These are phyloP conservation scores for Vigna unguiculata DNA, from an alignment of 306 rosid genomes.

Conservation along the genomic window DNA sequence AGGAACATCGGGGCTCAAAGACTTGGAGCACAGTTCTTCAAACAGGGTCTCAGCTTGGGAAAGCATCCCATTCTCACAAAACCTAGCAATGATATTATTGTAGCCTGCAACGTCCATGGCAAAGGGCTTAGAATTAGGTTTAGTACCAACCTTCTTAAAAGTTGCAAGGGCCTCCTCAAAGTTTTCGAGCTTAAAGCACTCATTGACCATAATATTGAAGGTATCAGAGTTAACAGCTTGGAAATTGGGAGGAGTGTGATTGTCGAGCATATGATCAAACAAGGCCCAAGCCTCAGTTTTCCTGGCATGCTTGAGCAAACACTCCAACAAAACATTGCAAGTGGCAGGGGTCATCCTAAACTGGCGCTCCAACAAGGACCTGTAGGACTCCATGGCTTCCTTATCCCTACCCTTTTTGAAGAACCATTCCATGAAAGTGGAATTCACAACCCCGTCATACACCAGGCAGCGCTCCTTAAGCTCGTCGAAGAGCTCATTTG, in stretches of 20 bases:
- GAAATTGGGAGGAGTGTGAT: slow-evolving; percentile 85
- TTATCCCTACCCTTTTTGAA: slow-evolving; percentile 65
- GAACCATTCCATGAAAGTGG: slow-evolving; percentile 92
- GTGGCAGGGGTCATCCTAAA: slow-evolving; percentile 88
- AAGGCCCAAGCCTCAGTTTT: slow-evolving; percentile 66
- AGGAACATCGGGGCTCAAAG: slow-evolving; percentile 86
- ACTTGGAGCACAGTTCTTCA: slow-evolving; percentile 76
- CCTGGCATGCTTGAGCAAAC: slow-evolving; percentile 73
- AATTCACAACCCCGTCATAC: slow-evolving; percentile 90
- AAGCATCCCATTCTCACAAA: slow-evolving; percentile 81
- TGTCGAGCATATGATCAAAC: slow-evolving; percentile 84
- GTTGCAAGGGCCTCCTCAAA: slow-evolving; percentile 66
- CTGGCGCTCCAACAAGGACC: slow-evolving; percentile 68
- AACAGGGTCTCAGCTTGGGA: slow-evolving; percentile 71
- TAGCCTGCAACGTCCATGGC: slow-evolving; percentile 94
- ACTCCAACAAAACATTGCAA: slow-evolving; percentile 84
- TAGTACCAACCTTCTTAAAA: slow-evolving; percentile 81
- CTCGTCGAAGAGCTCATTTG: slow-evolving; percentile 88
- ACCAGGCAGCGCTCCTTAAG: slow-evolving; percentile 89
- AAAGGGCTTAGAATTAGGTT: slow-evolving; percentile 76
- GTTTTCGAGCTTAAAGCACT: slow-evolving; percentile 73
- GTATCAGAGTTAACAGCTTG: slow-evolving; percentile 94
- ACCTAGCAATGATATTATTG: slow-evolving; percentile 79
- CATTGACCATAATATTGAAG: slow-evolving; percentile 86
- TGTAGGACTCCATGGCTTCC: slow-evolving; percentile 93